Evolutionary conservation across 768 basidiomycete genomes (phyloP), one percentile per base, ranked within the genome.

Genomic region (Amanita pseudoporphyria): DNA sequence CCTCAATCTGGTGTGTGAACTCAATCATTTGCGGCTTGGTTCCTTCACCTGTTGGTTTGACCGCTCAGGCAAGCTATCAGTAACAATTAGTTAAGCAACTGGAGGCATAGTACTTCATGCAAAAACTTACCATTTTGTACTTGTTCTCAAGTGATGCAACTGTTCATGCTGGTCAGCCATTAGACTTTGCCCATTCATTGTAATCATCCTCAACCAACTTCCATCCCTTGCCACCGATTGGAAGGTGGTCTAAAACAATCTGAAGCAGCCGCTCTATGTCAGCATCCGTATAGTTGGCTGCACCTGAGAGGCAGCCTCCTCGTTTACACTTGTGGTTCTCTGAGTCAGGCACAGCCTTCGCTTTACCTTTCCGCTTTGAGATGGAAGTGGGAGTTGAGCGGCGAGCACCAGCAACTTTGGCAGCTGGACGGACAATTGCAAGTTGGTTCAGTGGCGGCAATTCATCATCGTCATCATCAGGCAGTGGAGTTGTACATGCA

Each of bases 161-260:
- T n/a, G 32, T 37, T 3, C 49, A 52, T n/a, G 39, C 32, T 12
- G 54, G 53, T 14, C 45, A 44, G 4, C 46, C 39, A 28, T 59
- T 30, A 9, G 32, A 41, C 19, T 32, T 28, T 28, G 60, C 60
- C 56, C 56, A 62, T 33, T 49, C 35, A 21, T 35, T 52, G 36
- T 54, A 60, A 13, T 44, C n/a, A 21, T 38, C 37, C n/a, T 45
- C 18, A 21, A 60, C 47, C 12, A n/a, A 12, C 3, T 49, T 33
- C 61, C 61, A 63, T 0, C 57, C 54, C 18, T 51, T 39, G 22
- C 49, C 44, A 24, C 62, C 62, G 31, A 60, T 35, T 2, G 62
- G 62, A 19, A 57, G 54, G 31, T 54, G 39, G 0, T 47, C 26
- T 38, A 53, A 46, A 4, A 57, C 32, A 13, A 55, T 24, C 21